Percentiles rank a stretch among this genome's conserved stretches.
phyloP scores from a whole-genome alignment of 2,329 filamentous ascomycete species.

The Domatiomyces catenatus region DNA sequence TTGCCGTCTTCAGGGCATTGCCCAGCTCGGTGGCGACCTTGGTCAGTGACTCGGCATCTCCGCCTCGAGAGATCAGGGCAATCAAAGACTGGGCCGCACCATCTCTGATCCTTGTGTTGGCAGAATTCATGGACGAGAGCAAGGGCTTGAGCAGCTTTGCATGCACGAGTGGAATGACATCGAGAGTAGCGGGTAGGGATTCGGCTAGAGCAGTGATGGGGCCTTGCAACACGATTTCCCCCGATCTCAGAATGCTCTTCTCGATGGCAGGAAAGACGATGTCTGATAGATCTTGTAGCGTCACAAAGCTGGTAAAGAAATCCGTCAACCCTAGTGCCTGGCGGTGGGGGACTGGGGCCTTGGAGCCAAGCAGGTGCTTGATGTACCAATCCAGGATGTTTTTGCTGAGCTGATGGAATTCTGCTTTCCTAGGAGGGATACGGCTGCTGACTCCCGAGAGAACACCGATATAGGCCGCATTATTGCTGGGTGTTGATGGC shows the following conservation, averaged over 20 bases:
- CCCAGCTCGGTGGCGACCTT: conserved; percentile 66
- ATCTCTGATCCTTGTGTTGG: conserved; percentile 59
- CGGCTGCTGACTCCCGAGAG: conserved; percentile 75
- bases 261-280: conserved; percentile 70
- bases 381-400: conserved; percentile 69
- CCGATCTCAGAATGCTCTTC: conserved; percentile 74
- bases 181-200: conserved; percentile 53
- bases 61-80: conserved; percentile 49
- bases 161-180: conserved; percentile 60
- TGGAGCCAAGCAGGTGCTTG: conserved; percentile 71
- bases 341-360: conserved; percentile 53
- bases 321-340: conserved; percentile 59
- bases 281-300: conserved; percentile 56
- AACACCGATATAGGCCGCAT: conserved; percentile 66
- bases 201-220: conserved; percentile 58
- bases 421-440: conserved; percentile 44
- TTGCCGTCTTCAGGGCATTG: conserved; percentile 63
- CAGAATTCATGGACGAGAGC: conserved; percentile 81
- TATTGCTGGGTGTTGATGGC: conserved; percentile 45
- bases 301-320: conserved; percentile 66
- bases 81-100: conserved; percentile 63
- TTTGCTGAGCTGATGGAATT: conserved; percentile 51
- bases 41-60: conserved; percentile 42
- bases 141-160: conserved; percentile 69
- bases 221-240: conserved; percentile 73